These are phyloP conservation scores for Plectosphaerella plurivora DNA, from an alignment of 2,329 filamentous ascomycete genomes.

Conservation along the genomic window DNA sequence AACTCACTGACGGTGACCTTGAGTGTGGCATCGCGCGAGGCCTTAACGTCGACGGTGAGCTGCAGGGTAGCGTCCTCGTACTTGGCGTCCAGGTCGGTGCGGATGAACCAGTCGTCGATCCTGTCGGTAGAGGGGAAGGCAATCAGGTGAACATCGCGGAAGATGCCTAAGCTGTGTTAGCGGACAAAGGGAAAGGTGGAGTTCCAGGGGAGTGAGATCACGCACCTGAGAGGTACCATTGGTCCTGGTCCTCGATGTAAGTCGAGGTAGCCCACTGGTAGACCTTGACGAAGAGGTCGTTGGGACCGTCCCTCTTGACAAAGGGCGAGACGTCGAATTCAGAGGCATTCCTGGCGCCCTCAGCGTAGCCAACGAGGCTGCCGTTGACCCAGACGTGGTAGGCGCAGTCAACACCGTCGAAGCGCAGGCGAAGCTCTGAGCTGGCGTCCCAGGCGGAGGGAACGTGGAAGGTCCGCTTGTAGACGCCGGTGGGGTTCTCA, in stretches of 20 bases:
- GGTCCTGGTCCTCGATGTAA: slow-evolving; percentile 67
- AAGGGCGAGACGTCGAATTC: slow-evolving; percentile 63
- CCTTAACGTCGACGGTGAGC: slow-evolving; percentile 39
- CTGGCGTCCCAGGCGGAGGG: slow-evolving; percentile 39
- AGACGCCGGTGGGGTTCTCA: slow-evolving; percentile 62
- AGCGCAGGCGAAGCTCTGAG: slow-evolving; percentile 56
- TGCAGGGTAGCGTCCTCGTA: slow-evolving; percentile 47
- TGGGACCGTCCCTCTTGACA: slow-evolving; percentile 34
- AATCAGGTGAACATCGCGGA: slow-evolving; percentile 60
- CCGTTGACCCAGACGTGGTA: slow-evolving; percentile 69
- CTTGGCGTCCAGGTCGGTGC: slow-evolving; percentile 44
- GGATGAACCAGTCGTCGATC: slow-evolving; percentile 56
- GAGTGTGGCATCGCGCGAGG: slow-evolving; percentile 26
- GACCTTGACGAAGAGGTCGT: slow-evolving; percentile 58
- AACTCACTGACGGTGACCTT: slow-evolving; percentile 38
- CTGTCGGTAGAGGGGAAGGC: slow-evolving; percentile 44
- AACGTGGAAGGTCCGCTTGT: slow-evolving; percentile 50
- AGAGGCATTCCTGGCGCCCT: slow-evolving; percentile 63
- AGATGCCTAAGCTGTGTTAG: slow-evolving; percentile 42
- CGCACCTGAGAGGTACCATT: slow-evolving; percentile 61
- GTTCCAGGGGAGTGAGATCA: neutral
- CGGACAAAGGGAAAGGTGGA: neutral
- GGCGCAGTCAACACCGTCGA: slow-evolving; percentile 68
- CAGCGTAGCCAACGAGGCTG: slow-evolving; percentile 59
- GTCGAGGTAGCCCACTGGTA: slow-evolving; percentile 67